A percentile compares a stretch with the other conserved stretches of the same genome.
phyloP scores from a whole-genome alignment of 768 basidiomycete species.

The Mycena crocata region DNA sequence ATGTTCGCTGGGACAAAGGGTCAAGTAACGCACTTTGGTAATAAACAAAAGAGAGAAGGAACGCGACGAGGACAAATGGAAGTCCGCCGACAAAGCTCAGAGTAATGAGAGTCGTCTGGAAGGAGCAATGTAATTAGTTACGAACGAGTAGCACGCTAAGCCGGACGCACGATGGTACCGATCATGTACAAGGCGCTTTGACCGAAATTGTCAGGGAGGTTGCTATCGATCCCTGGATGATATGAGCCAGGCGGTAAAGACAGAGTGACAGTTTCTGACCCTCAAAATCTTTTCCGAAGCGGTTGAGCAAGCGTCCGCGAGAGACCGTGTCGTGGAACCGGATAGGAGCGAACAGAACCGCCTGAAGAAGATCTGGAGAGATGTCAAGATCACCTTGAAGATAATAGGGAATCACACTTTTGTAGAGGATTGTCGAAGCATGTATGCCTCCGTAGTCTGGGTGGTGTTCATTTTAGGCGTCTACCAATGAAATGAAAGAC shows the following conservation, averaged over 20 bases:
- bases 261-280: constrained; percentile 47
- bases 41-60: constrained; percentile 70
- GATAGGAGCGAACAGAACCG: constrained; percentile 87
- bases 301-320: constrained; percentile 83
- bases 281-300: constrained; percentile 93
- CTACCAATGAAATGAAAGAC: neutral
- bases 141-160: neutral
- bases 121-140: neutral
- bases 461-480: constrained; percentile 8
- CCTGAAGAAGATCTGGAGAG: constrained; percentile 68
- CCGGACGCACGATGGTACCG: constrained; percentile 52
- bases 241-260: constrained; percentile 24
- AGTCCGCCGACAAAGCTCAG: constrained; percentile 83
- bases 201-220: constrained; percentile 85
- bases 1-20: neutral
- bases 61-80: constrained; percentile 73
- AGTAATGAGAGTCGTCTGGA: constrained; percentile 72
- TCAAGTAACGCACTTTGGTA: constrained; percentile 67
- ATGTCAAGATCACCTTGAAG: neutral
- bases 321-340: constrained; percentile 94
- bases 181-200: constrained; percentile 78
- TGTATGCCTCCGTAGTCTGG: constrained; percentile 80
- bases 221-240: constrained; percentile 78
- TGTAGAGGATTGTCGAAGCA: constrained; percentile 81
- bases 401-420: constrained; percentile 52